Evolutionary conservation across 108 stramenopile genomes (phyloP).

Genomic region (Aurantiochytrium sp.): DNA sequence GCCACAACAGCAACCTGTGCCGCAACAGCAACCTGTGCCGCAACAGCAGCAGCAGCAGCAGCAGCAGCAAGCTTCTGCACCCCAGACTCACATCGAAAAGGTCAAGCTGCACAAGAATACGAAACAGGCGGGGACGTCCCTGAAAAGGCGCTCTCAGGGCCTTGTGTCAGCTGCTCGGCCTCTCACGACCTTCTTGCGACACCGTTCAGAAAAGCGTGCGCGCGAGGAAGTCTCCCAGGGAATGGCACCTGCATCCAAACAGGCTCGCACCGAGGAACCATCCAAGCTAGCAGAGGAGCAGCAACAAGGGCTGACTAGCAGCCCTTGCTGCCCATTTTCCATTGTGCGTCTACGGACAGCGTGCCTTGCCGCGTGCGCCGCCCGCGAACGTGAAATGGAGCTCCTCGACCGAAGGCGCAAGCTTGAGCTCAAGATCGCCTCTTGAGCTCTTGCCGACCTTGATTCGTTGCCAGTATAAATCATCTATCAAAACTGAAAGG

Average conservation of each 20-base stretch:
- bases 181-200: background rate
- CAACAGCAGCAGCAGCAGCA: too few relatives aligned
- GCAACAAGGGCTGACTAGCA: background rate
- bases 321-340: background rate
- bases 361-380: background rate
- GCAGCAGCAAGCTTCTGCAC: too few relatives aligned
- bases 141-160: background rate
- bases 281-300: too few relatives aligned
- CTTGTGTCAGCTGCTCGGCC: background rate
- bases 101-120: too few relatives aligned
- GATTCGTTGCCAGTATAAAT: background rate
- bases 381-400: background rate
- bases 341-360: background rate
- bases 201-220: background rate
- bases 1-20: background rate
- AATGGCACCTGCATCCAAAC: background rate
- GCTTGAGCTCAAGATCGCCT: background rate
- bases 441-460: background rate
- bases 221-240: background rate
- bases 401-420: background rate
- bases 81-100: too few relatives aligned
- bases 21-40: too few relatives aligned
- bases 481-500: background rate
- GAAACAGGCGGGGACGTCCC: background rate
- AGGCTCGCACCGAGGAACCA: background rate